Percentiles rank a stretch among this genome's conserved stretches.
phyloP scores from a whole-genome alignment of 768 basidiomycete species.

The Podaxis sp. region DNA sequence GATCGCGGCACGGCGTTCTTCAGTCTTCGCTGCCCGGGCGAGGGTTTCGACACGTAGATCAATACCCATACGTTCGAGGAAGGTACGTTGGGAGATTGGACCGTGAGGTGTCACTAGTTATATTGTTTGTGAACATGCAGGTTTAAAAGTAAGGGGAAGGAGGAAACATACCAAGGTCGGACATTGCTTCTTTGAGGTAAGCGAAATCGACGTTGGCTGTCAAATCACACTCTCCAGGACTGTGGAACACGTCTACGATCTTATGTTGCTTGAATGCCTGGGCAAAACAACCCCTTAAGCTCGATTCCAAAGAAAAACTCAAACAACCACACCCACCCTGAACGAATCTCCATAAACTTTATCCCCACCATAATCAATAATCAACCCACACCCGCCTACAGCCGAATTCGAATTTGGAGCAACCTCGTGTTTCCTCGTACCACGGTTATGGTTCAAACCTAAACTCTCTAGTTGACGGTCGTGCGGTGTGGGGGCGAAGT shows the following conservation, averaged over 20 bases:
- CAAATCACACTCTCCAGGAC: slow-evolving; percentile 86
- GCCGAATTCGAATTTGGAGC: slow-evolving; percentile 14
- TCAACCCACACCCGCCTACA: slow-evolving; percentile 61
- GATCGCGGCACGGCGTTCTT: slow-evolving; percentile 55
- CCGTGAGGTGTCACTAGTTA: slow-evolving; percentile 52
- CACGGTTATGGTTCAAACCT: neutral
- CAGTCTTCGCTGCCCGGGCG: slow-evolving; percentile 44
- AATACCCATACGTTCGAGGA: slow-evolving; percentile 80
- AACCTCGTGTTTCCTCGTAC: slow-evolving; percentile 2
- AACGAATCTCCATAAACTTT: slow-evolving; percentile 72
- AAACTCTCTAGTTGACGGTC: neutral
- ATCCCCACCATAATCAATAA: slow-evolving; percentile 89
- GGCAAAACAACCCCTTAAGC: slow-evolving; percentile 3
- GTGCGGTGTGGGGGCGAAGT: neutral
- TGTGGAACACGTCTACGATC: slow-evolving; percentile 80
- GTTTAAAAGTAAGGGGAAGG: neutral
- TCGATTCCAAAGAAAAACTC: neutral
- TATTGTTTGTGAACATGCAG: slow-evolving; percentile 10
- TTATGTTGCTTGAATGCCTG: slow-evolving; percentile 91
- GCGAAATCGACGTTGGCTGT: slow-evolving; percentile 98
- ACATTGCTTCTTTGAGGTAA: slow-evolving; percentile 77
- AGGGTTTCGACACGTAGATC: slow-evolving; percentile 64
- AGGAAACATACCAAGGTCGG: slow-evolving; percentile 53
- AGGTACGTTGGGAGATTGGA: slow-evolving; percentile 72
- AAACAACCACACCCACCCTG: slow-evolving; percentile 57